Conservation (phyloP, 768 basidiomycete species). For the Pholiota molesta region DNA sequence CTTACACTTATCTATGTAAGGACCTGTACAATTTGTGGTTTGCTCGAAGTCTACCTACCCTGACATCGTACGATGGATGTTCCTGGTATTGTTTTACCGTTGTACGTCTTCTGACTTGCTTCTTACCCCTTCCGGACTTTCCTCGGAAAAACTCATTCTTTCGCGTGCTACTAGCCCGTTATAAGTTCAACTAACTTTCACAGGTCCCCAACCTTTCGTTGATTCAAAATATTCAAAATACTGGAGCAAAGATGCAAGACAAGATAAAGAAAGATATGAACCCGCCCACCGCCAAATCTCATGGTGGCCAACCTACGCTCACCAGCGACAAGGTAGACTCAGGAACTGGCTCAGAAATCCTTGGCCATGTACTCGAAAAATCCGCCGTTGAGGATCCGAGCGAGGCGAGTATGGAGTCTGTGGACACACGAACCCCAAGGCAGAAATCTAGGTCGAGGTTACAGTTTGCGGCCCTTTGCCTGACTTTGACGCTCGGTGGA, state of each 20-base stretch:
- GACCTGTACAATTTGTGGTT: no score
- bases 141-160: neutral
- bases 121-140: neutral
- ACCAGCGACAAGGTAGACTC: neutral
- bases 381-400: neutral
- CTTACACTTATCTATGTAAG: no score
- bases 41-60: no score
- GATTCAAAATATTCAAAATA: no score
- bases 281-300: neutral
- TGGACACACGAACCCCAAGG: neutral
- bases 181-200: neutral
- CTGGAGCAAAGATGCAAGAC: neutral
- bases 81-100: no score
- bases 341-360: neutral
- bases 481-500: constrained; percentile 61
- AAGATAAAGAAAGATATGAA: neutral
- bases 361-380: neutral
- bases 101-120: neutral
- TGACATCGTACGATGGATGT: no score
- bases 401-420: neutral
- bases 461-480: constrained; percentile 60
- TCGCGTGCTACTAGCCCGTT: neutral
- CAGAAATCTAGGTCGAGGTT: neutral
- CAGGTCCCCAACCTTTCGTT: neutral
- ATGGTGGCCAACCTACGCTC: neutral